A percentile compares a stretch with the other conserved stretches of the same genome.
phyloP scores from a whole-genome alignment of 2,329 filamentous ascomycete genomes.

The Aphanoascus verrucosus region DNA sequence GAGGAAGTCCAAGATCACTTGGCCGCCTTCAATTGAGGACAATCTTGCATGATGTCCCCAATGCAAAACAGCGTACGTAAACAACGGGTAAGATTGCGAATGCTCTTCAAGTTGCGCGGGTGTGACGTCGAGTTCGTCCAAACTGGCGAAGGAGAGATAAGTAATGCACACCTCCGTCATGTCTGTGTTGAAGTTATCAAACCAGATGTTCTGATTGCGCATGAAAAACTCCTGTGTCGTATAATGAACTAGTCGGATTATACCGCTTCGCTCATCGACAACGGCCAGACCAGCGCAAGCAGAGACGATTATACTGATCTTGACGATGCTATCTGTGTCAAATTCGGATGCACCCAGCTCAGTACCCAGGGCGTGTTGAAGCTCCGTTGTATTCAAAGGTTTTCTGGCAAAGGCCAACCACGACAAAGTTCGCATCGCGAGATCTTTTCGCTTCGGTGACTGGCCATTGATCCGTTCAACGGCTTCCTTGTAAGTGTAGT shows the following conservation, averaged over 20 bases:
- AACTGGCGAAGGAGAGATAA: slow-evolving; percentile 19
- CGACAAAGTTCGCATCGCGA: slow-evolving; percentile 32
- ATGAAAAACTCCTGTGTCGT: slow-evolving; percentile 28
- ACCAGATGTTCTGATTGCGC: slow-evolving; percentile 7
- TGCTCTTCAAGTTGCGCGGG: too few relatives aligned
- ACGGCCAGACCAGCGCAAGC: slow-evolving; percentile 28
- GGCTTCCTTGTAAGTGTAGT: slow-evolving; percentile 33
- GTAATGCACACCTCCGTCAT: slow-evolving; percentile 18
- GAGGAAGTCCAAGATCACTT: too few relatives aligned
- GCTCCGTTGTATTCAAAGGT: slow-evolving; percentile 27
- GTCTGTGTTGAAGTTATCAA: slow-evolving; percentile 15
- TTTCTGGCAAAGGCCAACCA: slow-evolving; percentile 36
- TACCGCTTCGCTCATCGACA: slow-evolving; percentile 23
- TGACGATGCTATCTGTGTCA: slow-evolving; percentile 29
- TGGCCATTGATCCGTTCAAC: slow-evolving; percentile 22
- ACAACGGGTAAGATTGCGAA: too few relatives aligned
- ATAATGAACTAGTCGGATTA: slow-evolving; percentile 28
- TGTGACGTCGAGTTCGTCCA: too few relatives aligned
- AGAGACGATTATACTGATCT: slow-evolving; percentile 20
- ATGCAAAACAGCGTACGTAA: too few relatives aligned
- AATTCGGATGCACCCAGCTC: slow-evolving; percentile 22
- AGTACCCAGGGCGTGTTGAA: slow-evolving; percentile 37
- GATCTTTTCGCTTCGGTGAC: neutral
- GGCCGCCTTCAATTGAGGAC: too few relatives aligned
- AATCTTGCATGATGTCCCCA: too few relatives aligned